Base-by-base conservation (phyloP, 163 green algal genomes). In the Coccomyxa subellipsoidea region DNA sequence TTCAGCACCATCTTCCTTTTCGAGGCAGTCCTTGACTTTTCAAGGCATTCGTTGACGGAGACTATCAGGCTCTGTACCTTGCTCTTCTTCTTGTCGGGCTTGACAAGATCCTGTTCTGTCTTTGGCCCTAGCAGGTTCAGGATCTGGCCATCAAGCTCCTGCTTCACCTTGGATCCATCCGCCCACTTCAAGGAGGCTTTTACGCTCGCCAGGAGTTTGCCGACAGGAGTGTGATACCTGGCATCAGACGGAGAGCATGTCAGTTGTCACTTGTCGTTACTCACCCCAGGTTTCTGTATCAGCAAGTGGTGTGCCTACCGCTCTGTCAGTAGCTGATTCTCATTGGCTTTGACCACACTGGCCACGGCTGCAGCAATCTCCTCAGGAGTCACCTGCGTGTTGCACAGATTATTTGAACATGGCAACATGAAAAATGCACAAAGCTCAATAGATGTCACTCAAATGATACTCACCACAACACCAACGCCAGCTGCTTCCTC, bases 151-250 rank as follows among this genome's bases (percentile, higher is more conserved):
- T 94, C 88, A 53, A 96, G 83, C 80, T 92, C 87, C 0, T 80
- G 69, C 38, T 93, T 91, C 0, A 97, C 87, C 15, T 82, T 84
- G 0, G 77, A 87, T 15, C 90, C 91, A 70, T 97, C 94, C 27
- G 93, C 95, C 92, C 93, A 98, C 83, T 94, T 94, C 54, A 96
- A 80, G 34, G 73, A 47, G n/a, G 80, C 83, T 18, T 87, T 82
- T 0, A 97, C 83, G 38, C 87, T 82, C 18, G 90, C 90, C 69
- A 97, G 84, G 82, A 98, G 82, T 70, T 92, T 84, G 84, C 92
- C 95, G 70, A 85, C 84, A 84, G 96, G 96, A 38, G 89, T 84
- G 32, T 90, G 91, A 84, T 98, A 98, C 77, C 93, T 96, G 91
- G 54, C 66, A 53, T 54, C 27, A 35, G 66, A 35, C 15, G 37